phyloP scores from a whole-genome alignment of 2,329 filamentous ascomycete genomes.

The Eurotiales sp. region DNA sequence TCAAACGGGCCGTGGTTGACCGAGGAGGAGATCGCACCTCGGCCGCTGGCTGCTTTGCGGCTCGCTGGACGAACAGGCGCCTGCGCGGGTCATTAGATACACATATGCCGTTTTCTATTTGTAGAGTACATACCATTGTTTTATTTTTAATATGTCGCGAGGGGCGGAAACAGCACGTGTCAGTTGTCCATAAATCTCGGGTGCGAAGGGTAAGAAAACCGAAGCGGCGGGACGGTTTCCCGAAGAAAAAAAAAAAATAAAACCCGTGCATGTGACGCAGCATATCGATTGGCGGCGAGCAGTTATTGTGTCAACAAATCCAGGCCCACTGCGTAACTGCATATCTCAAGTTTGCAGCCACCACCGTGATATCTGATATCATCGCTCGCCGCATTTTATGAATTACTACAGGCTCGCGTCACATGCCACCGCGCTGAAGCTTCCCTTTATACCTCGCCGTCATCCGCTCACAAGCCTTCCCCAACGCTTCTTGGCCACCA shows the following conservation, averaged over 20 bases:
- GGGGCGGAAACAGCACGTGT: not conserved
- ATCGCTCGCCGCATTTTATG: slow-evolving; percentile 3
- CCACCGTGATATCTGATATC: not conserved
- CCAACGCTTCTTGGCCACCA: slow-evolving; percentile 10
- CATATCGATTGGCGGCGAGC: not conserved
- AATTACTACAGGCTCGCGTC: slow-evolving; percentile 11
- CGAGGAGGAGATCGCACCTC: slow-evolving; percentile 13
- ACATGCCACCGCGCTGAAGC: slow-evolving; percentile 9
- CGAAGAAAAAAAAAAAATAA: not conserved
- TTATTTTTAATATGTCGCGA: not conserved
- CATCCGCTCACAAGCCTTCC: not conserved
- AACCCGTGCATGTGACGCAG: slow-evolving; percentile 4
- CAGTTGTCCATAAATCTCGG: not conserved
- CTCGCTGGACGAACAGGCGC: slow-evolving; percentile 12
- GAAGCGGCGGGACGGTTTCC: not conserved
- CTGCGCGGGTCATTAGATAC: slow-evolving; percentile 1
- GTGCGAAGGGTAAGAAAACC: slow-evolving; percentile 2
- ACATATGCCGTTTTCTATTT: not conserved
- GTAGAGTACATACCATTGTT: slow-evolving; percentile 8
- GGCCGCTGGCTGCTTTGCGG: slow-evolving; percentile 14
- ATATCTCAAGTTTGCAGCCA: no score
- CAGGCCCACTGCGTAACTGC: not conserved
- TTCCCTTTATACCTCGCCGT: not conserved
- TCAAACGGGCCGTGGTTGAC: slow-evolving; percentile 20
- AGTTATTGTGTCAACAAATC: slow-evolving; percentile 1